Conservation (phyloP, 1,139 yeast species). For the Sugiyamaella sp. region DNA sequence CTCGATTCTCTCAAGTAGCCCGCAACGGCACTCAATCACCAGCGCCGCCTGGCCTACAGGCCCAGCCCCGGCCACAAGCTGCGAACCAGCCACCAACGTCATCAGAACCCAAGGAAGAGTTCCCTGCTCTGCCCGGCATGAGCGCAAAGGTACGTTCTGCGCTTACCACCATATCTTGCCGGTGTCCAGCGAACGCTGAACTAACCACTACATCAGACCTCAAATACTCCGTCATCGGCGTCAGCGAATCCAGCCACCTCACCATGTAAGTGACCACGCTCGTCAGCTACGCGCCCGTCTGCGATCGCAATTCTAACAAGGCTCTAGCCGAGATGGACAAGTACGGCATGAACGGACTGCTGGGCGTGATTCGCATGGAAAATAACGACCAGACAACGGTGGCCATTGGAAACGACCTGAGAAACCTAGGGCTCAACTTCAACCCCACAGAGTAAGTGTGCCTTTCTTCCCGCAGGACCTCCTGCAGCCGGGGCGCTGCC, state of each 20-base stretch:
- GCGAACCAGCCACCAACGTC: slow-evolving; percentile 8
- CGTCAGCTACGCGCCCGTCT: too few relatives aligned
- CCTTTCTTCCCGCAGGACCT: not conserved
- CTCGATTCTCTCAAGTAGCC: slow-evolving; percentile 25
- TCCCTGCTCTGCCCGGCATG: slow-evolving; percentile 34
- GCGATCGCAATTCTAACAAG: too few relatives aligned
- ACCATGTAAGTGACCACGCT: too few relatives aligned
- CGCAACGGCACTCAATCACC: slow-evolving; percentile 25
- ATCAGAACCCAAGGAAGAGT: slow-evolving; percentile 26
- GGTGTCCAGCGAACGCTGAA: too few relatives aligned
- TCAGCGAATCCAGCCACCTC: slow-evolving; percentile 3
- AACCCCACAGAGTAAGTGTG: slow-evolving; percentile 39
- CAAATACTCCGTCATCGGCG: too few relatives aligned
- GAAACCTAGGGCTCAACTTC: slow-evolving; percentile 71
- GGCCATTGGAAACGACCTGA: slow-evolving; percentile 84
- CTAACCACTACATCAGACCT: too few relatives aligned
- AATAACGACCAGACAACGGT: slow-evolving; percentile 65
- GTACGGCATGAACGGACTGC: slow-evolving; percentile 76
- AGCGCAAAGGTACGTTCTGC: slow-evolving; percentile 7
- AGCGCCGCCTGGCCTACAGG: slow-evolving; percentile 24
- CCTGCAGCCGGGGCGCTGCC: not conserved
- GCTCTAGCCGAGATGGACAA: slow-evolving; percentile 36
- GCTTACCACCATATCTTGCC: too few relatives aligned
- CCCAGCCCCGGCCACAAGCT: slow-evolving; percentile 3
- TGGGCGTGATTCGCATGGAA: slow-evolving; percentile 69